Conservation (phyloP, 2,329 filamentous ascomycete species). For the Calonectria pseudoturangicola region DNA sequence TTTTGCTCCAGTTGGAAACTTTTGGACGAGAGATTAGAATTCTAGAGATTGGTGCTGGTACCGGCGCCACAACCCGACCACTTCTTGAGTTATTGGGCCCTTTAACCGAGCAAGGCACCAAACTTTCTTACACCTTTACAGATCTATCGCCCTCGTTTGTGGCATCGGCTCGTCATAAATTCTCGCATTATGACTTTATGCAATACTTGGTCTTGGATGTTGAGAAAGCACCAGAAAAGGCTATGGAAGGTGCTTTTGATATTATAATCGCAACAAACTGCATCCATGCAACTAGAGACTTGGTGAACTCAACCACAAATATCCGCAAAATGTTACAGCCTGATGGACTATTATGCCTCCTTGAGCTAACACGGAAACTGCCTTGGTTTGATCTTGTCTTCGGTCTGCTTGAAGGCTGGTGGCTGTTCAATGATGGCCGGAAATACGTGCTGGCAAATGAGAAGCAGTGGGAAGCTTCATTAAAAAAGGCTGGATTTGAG, state of each 20-base stretch:
- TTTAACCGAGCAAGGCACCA: background rate
- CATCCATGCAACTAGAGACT: background rate
- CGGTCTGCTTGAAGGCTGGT: background rate
- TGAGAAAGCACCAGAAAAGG: background rate
- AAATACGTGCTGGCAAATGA: background rate
- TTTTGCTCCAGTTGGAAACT: background rate
- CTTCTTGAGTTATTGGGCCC: background rate
- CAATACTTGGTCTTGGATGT: background rate
- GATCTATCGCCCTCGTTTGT: background rate
- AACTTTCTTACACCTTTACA: background rate
- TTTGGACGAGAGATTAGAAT: background rate
- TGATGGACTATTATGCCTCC: background rate
- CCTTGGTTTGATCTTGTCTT: conserved; percentile 9
- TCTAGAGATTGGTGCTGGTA: background rate
- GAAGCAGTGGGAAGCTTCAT: background rate
- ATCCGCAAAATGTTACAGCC: background rate
- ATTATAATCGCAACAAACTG: background rate
- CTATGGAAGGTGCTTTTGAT: background rate
- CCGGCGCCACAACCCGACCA: background rate
- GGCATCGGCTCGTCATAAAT: background rate
- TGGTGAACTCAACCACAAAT: conserved; percentile 3
- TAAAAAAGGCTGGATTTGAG: background rate
- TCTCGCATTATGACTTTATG: background rate
- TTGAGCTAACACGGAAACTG: background rate
- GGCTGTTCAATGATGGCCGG: background rate